A percentile compares a stretch with the other conserved stretches of the same genome.
These are phyloP conservation scores for Globisporangium iwayamae DNA, from an alignment of 352 stramenopile genomes.

Conservation along the genomic window DNA sequence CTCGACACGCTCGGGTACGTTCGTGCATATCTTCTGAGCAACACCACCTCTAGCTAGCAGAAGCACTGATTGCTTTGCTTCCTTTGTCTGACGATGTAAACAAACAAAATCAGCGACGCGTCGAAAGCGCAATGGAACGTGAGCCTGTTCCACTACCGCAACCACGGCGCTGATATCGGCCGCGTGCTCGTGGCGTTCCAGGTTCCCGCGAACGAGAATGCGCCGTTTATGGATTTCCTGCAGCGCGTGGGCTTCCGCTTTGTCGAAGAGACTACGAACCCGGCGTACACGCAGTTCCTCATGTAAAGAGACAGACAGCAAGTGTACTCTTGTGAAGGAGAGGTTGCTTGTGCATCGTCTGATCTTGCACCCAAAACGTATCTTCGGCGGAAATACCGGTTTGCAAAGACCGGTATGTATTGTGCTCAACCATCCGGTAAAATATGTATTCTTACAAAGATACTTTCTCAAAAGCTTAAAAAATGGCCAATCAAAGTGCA, in stretches of 20 bases:
- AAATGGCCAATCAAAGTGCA: not conserved
- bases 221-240: slow-evolving; percentile 61
- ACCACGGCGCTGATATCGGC: slow-evolving; percentile 98
- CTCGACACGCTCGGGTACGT: slow-evolving; percentile 78
- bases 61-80: not conserved
- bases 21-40: not conserved
- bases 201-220: slow-evolving; percentile 64
- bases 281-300: slow-evolving; percentile 77
- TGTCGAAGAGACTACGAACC: slow-evolving; percentile 84
- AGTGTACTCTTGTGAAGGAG: too few species aligned
- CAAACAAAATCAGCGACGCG: slow-evolving; percentile 7
- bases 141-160: slow-evolving; percentile 98
- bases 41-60: too few species aligned
- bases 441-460: not conserved
- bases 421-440: not conserved
- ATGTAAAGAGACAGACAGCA: slow-evolving; percentile 33
- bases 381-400: not conserved
- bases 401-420: not conserved
- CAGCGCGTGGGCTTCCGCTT: slow-evolving; percentile 68
- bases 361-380: not conserved
- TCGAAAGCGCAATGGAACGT: slow-evolving; percentile 91
- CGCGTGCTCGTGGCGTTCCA: slow-evolving; percentile 96
- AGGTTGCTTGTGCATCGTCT: not conserved
- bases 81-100: not conserved
- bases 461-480: not conserved